Evolutionary conservation across 2,329 filamentous ascomycete genomes (phyloP).

Genomic region (Magnaporthiopsis rhizophila): DNA sequence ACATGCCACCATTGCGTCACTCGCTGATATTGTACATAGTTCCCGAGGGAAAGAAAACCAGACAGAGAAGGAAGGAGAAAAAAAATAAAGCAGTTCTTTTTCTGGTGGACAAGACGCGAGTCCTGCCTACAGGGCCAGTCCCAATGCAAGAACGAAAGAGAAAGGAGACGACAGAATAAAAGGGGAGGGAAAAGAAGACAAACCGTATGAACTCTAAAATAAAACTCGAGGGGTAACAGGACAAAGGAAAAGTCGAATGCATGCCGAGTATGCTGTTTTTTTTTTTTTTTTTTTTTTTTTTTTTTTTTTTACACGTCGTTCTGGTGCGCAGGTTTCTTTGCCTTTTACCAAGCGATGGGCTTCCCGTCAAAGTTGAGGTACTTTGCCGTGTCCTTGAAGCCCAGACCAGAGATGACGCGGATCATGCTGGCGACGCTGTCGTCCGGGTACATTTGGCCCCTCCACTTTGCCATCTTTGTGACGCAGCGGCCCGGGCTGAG

Average conservation of each 20-base stretch:
- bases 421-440: conserved; percentile 7
- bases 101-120: too few species aligned
- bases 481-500: conserved; percentile 6
- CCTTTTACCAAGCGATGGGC: conserved; percentile 4
- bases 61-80: too few species aligned
- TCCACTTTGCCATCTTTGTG: conserved; percentile 8
- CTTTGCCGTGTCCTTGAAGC: conserved; percentile 6
- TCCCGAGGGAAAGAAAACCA: too few species aligned
- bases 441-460: conserved; percentile 6
- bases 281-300: background rate
- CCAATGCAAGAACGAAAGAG: too few species aligned
- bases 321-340: background rate
- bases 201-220: too few species aligned
- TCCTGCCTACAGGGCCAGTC: too few species aligned
- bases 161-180: too few species aligned
- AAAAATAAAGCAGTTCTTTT: too few species aligned
- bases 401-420: conserved; percentile 4
- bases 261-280: background rate
- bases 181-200: too few species aligned
- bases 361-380: conserved; percentile 8
- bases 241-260: background rate
- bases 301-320: background rate
- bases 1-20: too few species aligned
- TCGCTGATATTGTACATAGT: too few species aligned
- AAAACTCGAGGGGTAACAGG: too few species aligned